Conservation (phyloP, 2,329 filamentous ascomycete genomes). For the Penicillium griseofulvum region DNA sequence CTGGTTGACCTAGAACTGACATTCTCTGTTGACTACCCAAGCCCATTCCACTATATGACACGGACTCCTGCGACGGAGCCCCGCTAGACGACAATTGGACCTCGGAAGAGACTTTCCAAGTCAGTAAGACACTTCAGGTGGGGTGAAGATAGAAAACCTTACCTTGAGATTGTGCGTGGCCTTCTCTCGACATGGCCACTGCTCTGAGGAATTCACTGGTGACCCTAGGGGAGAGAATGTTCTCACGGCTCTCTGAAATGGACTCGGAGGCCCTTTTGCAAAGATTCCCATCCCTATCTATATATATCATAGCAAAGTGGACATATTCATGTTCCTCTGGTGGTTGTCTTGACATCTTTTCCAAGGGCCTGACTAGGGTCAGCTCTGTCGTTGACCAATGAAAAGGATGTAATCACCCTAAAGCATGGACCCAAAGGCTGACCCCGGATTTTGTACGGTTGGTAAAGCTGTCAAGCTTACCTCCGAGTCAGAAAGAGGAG, state of each 20-base stretch:
- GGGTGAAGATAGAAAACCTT: slow-evolving; percentile 7
- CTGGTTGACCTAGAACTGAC: neutral
- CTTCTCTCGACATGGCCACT: slow-evolving; percentile 27
- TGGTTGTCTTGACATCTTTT: slow-evolving; percentile 23
- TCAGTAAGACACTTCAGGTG: neutral
- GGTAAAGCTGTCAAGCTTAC: neutral
- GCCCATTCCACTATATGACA: neutral
- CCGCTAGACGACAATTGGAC: slow-evolving; percentile 4
- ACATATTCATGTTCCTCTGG: slow-evolving; percentile 22
- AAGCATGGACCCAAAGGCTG: neutral
- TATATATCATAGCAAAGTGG: slow-evolving; percentile 35
- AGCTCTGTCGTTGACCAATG: slow-evolving; percentile 1
- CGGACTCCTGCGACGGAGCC: slow-evolving; percentile 7
- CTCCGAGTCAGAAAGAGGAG: neutral
- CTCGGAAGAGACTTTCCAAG: neutral
- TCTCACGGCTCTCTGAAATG: slow-evolving; percentile 27
- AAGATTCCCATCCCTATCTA: slow-evolving; percentile 31
- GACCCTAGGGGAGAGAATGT: slow-evolving; percentile 30
- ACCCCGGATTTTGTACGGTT: neutral
- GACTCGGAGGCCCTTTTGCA: slow-evolving; percentile 32
- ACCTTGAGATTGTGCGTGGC: slow-evolving; percentile 20
- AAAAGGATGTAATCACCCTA: neutral
- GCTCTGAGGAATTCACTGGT: slow-evolving; percentile 31
- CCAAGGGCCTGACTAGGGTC: slow-evolving; percentile 10
- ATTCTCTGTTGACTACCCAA: slow-evolving; percentile 1